Evolutionary conservation across 257 asterid genomes (phyloP), one percentile per base, ranked within the genome.

Genomic region (Solanum sejunctum): DNA sequence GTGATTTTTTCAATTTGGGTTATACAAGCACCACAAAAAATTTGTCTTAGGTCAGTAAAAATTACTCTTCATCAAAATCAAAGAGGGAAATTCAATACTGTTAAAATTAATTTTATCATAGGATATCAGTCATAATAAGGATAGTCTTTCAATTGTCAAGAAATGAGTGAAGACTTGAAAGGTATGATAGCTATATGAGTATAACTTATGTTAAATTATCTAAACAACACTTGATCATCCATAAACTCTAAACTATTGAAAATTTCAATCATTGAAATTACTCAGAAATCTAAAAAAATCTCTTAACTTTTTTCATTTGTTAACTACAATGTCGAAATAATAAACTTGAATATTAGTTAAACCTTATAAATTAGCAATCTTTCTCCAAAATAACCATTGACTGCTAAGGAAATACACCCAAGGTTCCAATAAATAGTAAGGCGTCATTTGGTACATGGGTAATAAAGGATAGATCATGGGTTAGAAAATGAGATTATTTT

Each of bases 201-300:
- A 20, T 10, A 84, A 87, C 88, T 90, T 90, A 89, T 86, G 85
- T 47, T 51, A 1, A n/a, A 21, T 75, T 8, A 1, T 49, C 82
- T 75, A 75, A 75, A 75, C 63, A 75, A 23, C 61, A 75, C 63
- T 75, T 49, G 82, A 75, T 63, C 45, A 61, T 75, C 63, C 63
- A 49, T 75, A 75, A 23, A 45, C 63, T 49, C 82, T 21, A 13
- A 23, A 32, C 3, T 32, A 3, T 32, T 32, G 3, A 32, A 32
- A 32, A 32, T 32, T 32, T 32, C 36, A 32, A 1, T 1, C 3
- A 32, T 12, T 2, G 23, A 21, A 56, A 55, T 16, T 12, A 52
- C 18, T 55, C 10, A 55, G 6, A 55, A 55, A 16, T 55, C 3
- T 3, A 15, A 15, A 15, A 55, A 55, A 55, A 16, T 4, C 4